Conservation (phyloP, 805 yeast species). For the Suhomyces vadensis region DNA sequence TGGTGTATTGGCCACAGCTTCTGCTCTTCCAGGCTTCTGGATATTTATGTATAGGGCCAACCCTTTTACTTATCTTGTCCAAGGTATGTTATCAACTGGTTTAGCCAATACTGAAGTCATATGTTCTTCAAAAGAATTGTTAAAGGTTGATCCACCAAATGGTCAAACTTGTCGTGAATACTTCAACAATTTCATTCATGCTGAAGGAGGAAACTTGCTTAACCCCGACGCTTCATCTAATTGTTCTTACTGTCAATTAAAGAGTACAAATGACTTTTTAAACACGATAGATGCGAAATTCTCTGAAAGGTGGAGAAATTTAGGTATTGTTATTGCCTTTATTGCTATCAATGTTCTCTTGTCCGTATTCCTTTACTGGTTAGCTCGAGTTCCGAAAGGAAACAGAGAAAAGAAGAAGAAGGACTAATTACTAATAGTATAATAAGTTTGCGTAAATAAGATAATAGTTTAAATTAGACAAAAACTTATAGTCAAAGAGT, state of each 20-base stretch:
- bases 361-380: conserved; percentile 51
- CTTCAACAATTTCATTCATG: conserved; percentile 42
- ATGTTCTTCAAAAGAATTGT: conserved; percentile 30
- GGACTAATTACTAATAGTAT: neutral
- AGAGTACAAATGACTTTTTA: conserved; percentile 61
- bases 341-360: conserved; percentile 35
- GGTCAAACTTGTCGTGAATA: conserved; percentile 68
- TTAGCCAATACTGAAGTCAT: conserved; percentile 41
- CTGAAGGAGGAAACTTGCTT: conserved; percentile 56
- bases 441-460: too few species aligned
- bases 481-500: too few species aligned
- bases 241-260: conserved; percentile 56
- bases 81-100: conserved; percentile 54
- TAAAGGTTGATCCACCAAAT: conserved; percentile 40
- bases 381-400: conserved; percentile 75
- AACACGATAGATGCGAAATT: conserved; percentile 43
- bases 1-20: conserved; percentile 68
- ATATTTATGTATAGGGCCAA: conserved; percentile 76
- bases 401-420: conserved; percentile 26
- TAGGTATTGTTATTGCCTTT: conserved; percentile 50
- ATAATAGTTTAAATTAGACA: too few species aligned
- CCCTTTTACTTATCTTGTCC: conserved; percentile 71
- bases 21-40: conserved; percentile 80
- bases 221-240: conserved; percentile 49
- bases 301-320: conserved; percentile 64